Evolutionary conservation across 2,329 filamentous ascomycete species (phyloP).

Genomic region (Microsporum audouinii): DNA sequence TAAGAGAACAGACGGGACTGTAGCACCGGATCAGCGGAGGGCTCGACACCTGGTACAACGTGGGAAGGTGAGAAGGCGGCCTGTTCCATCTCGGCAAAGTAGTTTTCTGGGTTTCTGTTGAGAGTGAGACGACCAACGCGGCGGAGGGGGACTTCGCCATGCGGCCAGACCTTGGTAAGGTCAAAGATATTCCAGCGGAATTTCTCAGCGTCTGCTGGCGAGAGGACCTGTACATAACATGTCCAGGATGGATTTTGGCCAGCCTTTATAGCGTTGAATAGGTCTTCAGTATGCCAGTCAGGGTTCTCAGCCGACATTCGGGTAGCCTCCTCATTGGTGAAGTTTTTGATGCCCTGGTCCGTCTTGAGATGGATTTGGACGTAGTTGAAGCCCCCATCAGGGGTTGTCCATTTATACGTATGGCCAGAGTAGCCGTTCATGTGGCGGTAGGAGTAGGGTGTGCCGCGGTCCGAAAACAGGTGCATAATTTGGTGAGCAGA

Average conservation of each 20-base stretch:
- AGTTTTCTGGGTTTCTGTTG: constrained; percentile 55
- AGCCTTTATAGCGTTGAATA: constrained; percentile 51
- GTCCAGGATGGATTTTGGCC: constrained; percentile 54
- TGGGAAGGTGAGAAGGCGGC: constrained; percentile 58
- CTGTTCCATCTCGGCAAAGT: constrained; percentile 62
- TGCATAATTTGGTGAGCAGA: constrained; percentile 53
- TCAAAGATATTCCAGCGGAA: constrained; percentile 57
- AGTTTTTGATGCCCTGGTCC: constrained; percentile 50
- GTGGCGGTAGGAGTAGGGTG: constrained; percentile 52
- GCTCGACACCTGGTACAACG: constrained; percentile 55
- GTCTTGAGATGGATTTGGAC: constrained; percentile 54
- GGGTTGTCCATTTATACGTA: constrained; percentile 55
- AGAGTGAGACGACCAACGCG: constrained; percentile 52
- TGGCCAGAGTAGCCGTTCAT: constrained; percentile 60
- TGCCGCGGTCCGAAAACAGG: constrained; percentile 55
- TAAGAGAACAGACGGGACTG: constrained; percentile 62
- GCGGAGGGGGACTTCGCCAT: constrained; percentile 49
- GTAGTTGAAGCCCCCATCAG: constrained; percentile 55
- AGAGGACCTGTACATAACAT: constrained; percentile 52
- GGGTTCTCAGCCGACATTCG: constrained; percentile 47
- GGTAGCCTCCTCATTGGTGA: constrained; percentile 47
- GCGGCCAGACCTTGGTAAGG: constrained; percentile 59
- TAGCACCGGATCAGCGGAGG: constrained; percentile 58
- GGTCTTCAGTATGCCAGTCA: constrained; percentile 52
- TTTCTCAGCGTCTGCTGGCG: constrained; percentile 50